Base-by-base conservation (phyloP, 345 rosid species). In the Salix brachista region DNA sequence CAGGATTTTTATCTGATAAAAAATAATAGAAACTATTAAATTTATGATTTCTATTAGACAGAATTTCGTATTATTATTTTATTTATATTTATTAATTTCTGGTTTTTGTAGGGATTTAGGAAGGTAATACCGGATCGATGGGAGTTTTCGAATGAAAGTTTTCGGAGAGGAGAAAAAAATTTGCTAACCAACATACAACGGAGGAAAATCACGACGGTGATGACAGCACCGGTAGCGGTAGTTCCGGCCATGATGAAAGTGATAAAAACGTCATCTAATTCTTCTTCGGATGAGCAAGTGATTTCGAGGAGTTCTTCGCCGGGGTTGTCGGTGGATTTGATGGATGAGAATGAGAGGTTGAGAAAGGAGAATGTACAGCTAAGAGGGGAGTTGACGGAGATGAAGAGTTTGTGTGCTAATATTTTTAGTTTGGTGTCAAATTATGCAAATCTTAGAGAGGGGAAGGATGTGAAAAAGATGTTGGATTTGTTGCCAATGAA, bases 51-150 rank as follows among this genome's bases (percentile, higher is more conserved):
- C 14, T 42, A 42, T 42, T 42, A 42, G 46, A 42, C 46, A 42
- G 14, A 42, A 42, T 41, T 34, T 5, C 41, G 12, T 19, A 6
- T 7, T 12, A 58, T 54, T 65, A 28, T 25, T 65, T 73, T 25
- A 60, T 25, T 39, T 28, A 14, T 77, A 5, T 21, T 23, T 8
- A 32, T 10, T 18, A 75, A 4, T 21, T 23, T 4, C 26, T 10
- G 52, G 70, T 50, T 5, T 10, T 76, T 69, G 48, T 19, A 94
- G 98, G 97, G 98, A 76, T 94, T 92, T 58, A 88, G 89, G 44
- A 94, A 94, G 80, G 85, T 91, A 5, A 92, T 90, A 3, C 95
- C 98, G 61, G 98, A 94, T 80, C 93, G 97, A 3, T 94, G 98
- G 98, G 98, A 94, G 85, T 94, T 94, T 79, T 85, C 95, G 0